A percentile compares a stretch with the other conserved stretches of the same genome.
These are phyloP conservation scores for Aeschynomene evenia DNA, from an alignment of 306 rosid genomes.

Conservation along the genomic window DNA sequence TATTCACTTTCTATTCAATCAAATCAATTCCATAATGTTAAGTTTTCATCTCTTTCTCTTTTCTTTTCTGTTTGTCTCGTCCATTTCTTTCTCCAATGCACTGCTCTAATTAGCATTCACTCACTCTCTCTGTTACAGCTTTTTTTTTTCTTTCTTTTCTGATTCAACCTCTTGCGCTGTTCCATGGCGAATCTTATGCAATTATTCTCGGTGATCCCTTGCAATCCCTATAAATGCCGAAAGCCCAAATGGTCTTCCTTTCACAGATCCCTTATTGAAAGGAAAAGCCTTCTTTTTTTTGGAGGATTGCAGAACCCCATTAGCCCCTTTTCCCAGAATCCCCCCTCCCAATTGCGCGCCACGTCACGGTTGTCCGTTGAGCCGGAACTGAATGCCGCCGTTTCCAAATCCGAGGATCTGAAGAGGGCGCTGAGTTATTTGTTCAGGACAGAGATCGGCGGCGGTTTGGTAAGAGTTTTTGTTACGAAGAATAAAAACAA, in stretches of 20 bases:
- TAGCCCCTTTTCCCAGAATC: conserved; percentile 19
- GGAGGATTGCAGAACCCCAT: conserved; percentile 27
- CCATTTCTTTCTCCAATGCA: background rate
- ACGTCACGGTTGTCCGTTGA: conserved; percentile 46
- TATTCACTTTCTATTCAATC: background rate
- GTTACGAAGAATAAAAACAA: conserved; percentile 45
- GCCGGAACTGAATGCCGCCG: conserved; percentile 12
- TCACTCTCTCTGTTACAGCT: background rate
- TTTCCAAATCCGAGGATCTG: conserved; percentile 36
- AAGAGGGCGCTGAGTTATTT: conserved; percentile 49
- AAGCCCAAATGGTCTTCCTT: conserved; percentile 20
- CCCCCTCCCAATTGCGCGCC: conserved; percentile 39
- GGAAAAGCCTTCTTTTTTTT: conserved; percentile 17
- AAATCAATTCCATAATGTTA: background rate
- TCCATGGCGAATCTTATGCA: conserved; percentile 57
- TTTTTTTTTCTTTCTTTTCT: no score
- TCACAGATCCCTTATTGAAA: conserved; percentile 36
- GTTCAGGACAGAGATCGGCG: conserved; percentile 76
- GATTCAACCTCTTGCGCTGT: background rate
- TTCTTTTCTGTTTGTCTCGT: no score
- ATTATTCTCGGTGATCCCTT: conserved; percentile 33
- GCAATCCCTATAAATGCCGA: conserved; percentile 24
- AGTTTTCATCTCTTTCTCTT: background rate
- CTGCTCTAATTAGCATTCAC: background rate
- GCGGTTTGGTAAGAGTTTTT: conserved; percentile 61